Conservation (phyloP, 257 asterid genomes). For the Cordia subcordata region DNA sequence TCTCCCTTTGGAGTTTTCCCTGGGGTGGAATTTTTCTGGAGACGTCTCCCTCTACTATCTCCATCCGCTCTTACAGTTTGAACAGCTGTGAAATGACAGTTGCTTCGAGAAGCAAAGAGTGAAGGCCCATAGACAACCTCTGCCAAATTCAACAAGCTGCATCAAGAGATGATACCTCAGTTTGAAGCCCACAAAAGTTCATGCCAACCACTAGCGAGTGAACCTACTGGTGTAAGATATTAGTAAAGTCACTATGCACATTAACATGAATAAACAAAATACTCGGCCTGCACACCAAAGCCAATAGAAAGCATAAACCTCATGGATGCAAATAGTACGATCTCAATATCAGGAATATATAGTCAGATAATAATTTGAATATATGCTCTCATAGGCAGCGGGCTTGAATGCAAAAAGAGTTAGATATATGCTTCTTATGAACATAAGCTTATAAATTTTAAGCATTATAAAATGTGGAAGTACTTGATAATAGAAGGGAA, state of each 20-base stretch:
- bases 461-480: no score
- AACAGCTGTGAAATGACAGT: constrained; percentile 10
- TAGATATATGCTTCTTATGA: no score
- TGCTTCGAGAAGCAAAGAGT: constrained; percentile 11
- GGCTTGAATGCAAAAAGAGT: no score
- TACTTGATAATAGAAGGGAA: no score
- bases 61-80: constrained; percentile 41
- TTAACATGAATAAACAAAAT: no score
- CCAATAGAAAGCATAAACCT: no score
- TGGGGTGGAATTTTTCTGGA: constrained; percentile 11
- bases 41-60: constrained; percentile 19
- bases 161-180: constrained; percentile 70
- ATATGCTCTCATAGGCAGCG: no score
- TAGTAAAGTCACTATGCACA: neutral
- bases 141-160: constrained; percentile 97
- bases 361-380: no score
- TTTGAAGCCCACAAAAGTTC: constrained; percentile 17
- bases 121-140: constrained; percentile 41
- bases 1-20: constrained; percentile 30
- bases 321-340: no score
- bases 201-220: neutral
- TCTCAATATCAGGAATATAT: no score
- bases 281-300: no score
- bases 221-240: neutral
- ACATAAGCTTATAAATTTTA: no score